These are phyloP conservation scores for Aurinia saxatilis DNA, from an alignment of 345 rosid species.

Conservation along the genomic window DNA sequence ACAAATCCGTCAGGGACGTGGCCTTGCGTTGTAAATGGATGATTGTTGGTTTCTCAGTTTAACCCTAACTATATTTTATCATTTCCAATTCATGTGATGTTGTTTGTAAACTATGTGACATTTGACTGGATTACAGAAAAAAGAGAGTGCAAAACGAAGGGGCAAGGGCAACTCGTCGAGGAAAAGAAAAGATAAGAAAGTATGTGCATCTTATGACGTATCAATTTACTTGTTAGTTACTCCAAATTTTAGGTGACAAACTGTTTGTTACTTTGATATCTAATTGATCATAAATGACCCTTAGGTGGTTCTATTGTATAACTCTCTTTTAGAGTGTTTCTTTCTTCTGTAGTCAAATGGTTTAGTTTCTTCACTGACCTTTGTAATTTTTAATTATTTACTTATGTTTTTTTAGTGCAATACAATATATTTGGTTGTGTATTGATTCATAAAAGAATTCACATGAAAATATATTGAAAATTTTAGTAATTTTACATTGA, in stretches of 20 bases:
- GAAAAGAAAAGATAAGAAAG: constrained; percentile 80
- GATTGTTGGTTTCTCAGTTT: constrained; percentile 39
- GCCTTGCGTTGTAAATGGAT: constrained; percentile 83
- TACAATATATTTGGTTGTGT: neutral
- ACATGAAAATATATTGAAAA: no score
- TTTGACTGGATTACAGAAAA: constrained; percentile 44
- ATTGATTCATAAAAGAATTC: no score
- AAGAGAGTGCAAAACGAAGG: constrained; percentile 72
- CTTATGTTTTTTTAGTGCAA: neutral
- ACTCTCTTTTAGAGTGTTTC: neutral
- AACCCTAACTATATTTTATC: neutral
- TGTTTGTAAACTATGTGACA: neutral
- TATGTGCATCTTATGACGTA: constrained; percentile 6
- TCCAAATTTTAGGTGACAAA: no score
- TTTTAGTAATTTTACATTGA: no score
- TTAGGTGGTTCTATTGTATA: neutral
- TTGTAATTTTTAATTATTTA: neutral
- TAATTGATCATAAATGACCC: neutral
- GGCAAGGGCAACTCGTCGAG: constrained; percentile 66
- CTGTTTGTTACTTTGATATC: neutral
- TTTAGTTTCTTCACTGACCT: no score
- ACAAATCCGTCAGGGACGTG: constrained; percentile 76
- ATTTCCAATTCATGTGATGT: no score
- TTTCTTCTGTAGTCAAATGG: no score
- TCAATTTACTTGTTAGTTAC: no score